A percentile compares a stretch with the other conserved stretches of the same genome.
Evolutionary conservation across 2,329 filamentous ascomycete species (phyloP).

Genomic region (Diplodia intermedia): DNA sequence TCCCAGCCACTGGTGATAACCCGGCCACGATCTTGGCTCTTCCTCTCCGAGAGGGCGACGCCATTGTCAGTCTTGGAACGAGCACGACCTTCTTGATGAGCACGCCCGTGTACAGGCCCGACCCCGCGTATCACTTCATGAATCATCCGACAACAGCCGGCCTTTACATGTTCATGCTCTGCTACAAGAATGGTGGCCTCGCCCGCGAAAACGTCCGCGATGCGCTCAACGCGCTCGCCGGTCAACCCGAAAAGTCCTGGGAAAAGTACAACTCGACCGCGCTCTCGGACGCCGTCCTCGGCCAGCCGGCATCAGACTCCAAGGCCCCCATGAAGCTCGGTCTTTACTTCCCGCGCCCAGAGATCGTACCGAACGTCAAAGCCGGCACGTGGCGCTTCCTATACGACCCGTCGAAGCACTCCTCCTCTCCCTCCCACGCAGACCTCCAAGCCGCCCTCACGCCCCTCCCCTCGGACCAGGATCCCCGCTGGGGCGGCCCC

Average conservation of each 20-base stretch:
- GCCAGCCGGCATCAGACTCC: slow-evolving; percentile 56
- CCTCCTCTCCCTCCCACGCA: slow-evolving; percentile 41
- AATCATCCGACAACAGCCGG: slow-evolving; percentile 91
- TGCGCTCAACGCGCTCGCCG: slow-evolving; percentile 66
- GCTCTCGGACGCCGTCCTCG: slow-evolving; percentile 72
- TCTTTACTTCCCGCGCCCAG: slow-evolving; percentile 92
- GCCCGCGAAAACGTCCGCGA: slow-evolving; percentile 91
- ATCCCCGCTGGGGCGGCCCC: slow-evolving; percentile 62
- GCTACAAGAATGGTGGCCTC: slow-evolving; percentile 97
- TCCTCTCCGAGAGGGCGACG: slow-evolving; percentile 84
- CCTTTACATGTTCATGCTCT: slow-evolving; percentile 99
- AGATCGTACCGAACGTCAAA: slow-evolving; percentile 91
- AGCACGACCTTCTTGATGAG: slow-evolving; percentile 98
- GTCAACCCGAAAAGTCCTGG: slow-evolving; percentile 68
- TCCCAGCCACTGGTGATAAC: slow-evolving; percentile 94
- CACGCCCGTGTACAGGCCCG: slow-evolving; percentile 86
- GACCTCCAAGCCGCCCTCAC: slow-evolving; percentile 49
- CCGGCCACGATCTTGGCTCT: slow-evolving; percentile 92
- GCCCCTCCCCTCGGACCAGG: slow-evolving; percentile 53
- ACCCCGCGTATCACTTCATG: slow-evolving; percentile 95
- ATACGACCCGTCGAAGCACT: slow-evolving; percentile 51
- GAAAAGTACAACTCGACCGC: slow-evolving; percentile 78
- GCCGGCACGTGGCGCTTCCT: slow-evolving; percentile 87
- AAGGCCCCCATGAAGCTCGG: slow-evolving; percentile 77
- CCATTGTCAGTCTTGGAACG: slow-evolving; percentile 93